Conservation (phyloP, 2,329 filamentous ascomycete species). For the Aureobasidium leucospermi region DNA sequence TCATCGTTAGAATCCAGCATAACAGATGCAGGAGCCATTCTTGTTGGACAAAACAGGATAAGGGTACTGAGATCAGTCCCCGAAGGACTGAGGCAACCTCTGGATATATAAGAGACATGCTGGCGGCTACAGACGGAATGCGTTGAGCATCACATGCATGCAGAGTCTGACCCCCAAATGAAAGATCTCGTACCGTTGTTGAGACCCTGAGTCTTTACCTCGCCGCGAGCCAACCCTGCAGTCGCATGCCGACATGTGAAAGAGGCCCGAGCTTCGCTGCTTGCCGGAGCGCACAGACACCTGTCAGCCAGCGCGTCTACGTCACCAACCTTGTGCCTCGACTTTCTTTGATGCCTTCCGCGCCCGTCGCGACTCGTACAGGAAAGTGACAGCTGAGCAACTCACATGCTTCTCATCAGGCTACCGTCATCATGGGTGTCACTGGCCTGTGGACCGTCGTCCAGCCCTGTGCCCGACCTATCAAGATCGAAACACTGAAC, state of each 20-base stretch:
- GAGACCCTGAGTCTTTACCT: neutral
- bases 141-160: slow-evolving; percentile 13
- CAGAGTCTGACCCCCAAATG: neutral
- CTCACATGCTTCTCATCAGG: slow-evolving; percentile 2
- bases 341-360: neutral
- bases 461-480: slow-evolving; percentile 89
- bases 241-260: neutral
- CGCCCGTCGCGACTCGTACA: neutral
- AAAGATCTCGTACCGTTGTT: neutral
- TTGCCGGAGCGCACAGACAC: neutral
- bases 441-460: slow-evolving; percentile 96
- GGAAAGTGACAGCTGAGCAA: neutral
- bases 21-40: slow-evolving; percentile 3
- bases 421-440: slow-evolving; percentile 67
- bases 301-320: neutral
- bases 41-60: neutral
- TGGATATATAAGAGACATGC: neutral
- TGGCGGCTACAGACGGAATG: slow-evolving; percentile 8
- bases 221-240: neutral
- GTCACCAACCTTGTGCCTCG: neutral
- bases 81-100: neutral
- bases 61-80: neutral
- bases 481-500: slow-evolving; percentile 93
- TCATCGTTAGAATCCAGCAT: neutral
- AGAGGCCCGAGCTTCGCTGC: neutral